A percentile compares a stretch with the other conserved stretches of the same genome.
These are phyloP conservation scores for Pseudotsuga menziesii DNA, from an alignment of 75 land plant species.

Conservation along the genomic window DNA sequence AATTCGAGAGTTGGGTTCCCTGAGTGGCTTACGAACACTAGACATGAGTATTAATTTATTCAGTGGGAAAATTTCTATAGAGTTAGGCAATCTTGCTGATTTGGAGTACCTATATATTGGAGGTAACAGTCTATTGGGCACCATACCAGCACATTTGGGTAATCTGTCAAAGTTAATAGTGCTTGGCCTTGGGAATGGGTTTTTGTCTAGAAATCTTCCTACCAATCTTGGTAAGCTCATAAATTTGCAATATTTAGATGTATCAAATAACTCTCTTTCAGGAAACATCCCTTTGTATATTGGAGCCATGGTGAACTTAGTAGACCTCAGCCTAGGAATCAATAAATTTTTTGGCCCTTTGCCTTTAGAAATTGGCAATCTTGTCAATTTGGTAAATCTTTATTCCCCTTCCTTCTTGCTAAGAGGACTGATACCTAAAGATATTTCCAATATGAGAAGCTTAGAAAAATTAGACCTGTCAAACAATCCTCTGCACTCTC, in stretches of 20 bases:
- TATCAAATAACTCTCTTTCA: too few relatives aligned
- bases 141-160: conserved; percentile 30
- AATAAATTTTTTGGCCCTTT: too few relatives aligned
- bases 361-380: too few relatives aligned
- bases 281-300: too few relatives aligned
- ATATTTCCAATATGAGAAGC: conserved; percentile 13
- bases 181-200: conserved; percentile 12
- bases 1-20: conserved; percentile 19
- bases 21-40: too few relatives aligned
- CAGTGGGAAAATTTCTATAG: conserved; percentile 34
- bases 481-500: conserved; percentile 17
- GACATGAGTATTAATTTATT: conserved; percentile 18
- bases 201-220: conserved; percentile 14
- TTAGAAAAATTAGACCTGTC: conserved; percentile 16
- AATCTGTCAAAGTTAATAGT: conserved; percentile 22
- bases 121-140: too few relatives aligned
- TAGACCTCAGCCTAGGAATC: too few relatives aligned
- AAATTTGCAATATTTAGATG: conserved; percentile 9
- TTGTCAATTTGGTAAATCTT: too few relatives aligned
- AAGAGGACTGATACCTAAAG: conserved; percentile 17
- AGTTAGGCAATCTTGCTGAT: conserved; percentile 30
- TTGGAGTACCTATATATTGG: conserved; percentile 24
- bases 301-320: conserved; percentile 10
- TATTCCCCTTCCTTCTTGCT: conserved; percentile 10
- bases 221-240: not conserved